Conservation (phyloP, 768 basidiomycete genomes). For the Boletellus sp. region DNA sequence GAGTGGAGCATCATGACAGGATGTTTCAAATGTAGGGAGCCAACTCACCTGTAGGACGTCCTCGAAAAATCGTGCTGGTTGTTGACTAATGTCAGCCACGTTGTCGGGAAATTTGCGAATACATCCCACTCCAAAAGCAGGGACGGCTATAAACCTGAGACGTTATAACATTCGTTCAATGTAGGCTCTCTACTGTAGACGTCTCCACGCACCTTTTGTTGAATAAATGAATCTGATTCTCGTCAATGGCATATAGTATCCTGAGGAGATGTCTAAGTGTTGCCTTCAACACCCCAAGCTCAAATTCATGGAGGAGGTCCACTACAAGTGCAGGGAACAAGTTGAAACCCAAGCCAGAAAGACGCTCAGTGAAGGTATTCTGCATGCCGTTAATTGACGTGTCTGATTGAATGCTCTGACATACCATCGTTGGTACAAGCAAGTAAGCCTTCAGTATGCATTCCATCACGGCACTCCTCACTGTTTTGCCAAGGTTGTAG, state of each 20-base stretch:
- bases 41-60: conserved; percentile 11
- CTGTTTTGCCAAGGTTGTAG: too few species aligned
- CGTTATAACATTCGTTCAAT: too few species aligned
- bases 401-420: background rate
- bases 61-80: conserved; percentile 13
- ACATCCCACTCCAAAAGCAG: conserved; percentile 7
- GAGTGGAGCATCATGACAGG: conserved; percentile 5
- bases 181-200: too few species aligned
- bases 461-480: too few species aligned
- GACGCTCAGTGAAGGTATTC: too few species aligned
- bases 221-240: background rate
- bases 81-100: conserved; percentile 36
- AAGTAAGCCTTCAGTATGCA: too few species aligned
- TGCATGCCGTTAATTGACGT: too few species aligned
- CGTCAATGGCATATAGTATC: background rate
- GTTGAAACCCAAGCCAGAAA: background rate
- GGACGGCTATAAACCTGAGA: background rate
- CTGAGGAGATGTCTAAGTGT: background rate
- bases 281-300: background rate
- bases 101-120: conserved; percentile 37
- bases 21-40: background rate
- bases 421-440: too few species aligned
- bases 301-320: background rate
- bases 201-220: background rate
- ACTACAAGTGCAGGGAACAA: background rate